phyloP scores from a whole-genome alignment of 2,329 filamentous ascomycete genomes.

The Cordyceps cateniannulata region DNA sequence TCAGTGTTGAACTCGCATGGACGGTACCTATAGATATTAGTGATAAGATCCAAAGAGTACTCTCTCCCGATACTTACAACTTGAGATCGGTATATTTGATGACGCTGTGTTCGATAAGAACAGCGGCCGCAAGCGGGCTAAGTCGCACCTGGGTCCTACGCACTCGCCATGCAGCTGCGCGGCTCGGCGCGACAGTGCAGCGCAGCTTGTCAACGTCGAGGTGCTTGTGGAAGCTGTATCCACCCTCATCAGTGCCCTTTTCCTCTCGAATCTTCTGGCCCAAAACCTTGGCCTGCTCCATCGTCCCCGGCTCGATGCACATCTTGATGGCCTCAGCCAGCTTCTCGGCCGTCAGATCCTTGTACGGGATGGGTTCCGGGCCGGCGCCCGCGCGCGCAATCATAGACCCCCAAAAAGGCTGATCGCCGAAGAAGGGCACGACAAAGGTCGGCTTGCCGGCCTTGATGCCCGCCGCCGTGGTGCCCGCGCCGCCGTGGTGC shows the following conservation, averaged over 20 bases:
- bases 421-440: slow-evolving; percentile 82
- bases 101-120: slow-evolving; percentile 57
- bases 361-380: slow-evolving; percentile 62
- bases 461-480: slow-evolving; percentile 79
- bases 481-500: slow-evolving; percentile 83
- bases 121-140: slow-evolving; percentile 65
- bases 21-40: slow-evolving; percentile 36
- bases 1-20: slow-evolving; percentile 67
- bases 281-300: slow-evolving; percentile 49
- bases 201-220: slow-evolving; percentile 60
- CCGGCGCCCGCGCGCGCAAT: slow-evolving; percentile 66
- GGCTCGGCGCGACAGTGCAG: slow-evolving; percentile 62
- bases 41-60: background rate
- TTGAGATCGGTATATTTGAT: slow-evolving; percentile 67
- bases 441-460: slow-evolving; percentile 75
- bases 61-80: slow-evolving; percentile 43
- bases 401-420: slow-evolving; percentile 79
- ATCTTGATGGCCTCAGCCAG: slow-evolving; percentile 58
- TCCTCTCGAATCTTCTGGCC: slow-evolving; percentile 62
- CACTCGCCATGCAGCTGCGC: slow-evolving; percentile 69
- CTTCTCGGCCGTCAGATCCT: slow-evolving; percentile 58
- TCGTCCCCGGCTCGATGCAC: slow-evolving; percentile 54
- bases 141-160: slow-evolving; percentile 60
- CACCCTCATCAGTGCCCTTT: slow-evolving; percentile 56
- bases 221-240: slow-evolving; percentile 64